A percentile compares a stretch with the other conserved stretches of the same genome.
phyloP scores from a whole-genome alignment of 371 early-diverging fungal genomes.

The Zancudomyces culisetae region DNA sequence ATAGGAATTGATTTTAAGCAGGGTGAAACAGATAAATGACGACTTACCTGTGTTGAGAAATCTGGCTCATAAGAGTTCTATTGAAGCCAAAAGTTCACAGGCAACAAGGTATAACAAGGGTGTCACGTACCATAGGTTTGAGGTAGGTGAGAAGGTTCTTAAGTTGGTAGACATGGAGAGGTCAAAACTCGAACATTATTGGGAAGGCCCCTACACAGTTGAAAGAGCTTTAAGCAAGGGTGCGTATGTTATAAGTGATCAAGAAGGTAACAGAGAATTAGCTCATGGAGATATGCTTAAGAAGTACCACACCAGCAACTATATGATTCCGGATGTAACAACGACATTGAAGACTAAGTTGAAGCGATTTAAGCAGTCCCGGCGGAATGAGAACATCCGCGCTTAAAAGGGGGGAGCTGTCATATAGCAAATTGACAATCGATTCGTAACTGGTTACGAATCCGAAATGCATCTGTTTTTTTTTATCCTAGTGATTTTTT shows the following conservation, averaged over 20 bases:
- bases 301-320: background rate
- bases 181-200: background rate
- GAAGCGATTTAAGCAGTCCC: background rate
- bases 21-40: background rate
- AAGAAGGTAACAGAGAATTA: background rate
- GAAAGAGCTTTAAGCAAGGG: background rate
- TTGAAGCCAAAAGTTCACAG: background rate
- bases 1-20: background rate
- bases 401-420: background rate
- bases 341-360: background rate
- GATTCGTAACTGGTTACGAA: too few species aligned
- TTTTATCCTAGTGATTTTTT: too few species aligned
- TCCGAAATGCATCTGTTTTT: too few species aligned
- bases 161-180: background rate
- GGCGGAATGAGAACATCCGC: background rate
- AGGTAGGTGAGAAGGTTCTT: background rate
- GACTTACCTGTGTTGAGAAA: background rate
- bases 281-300: constrained; percentile 1
- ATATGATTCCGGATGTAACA: background rate
- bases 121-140: background rate
- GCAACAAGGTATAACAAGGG: background rate
- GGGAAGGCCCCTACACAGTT: background rate
- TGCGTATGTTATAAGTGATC: background rate
- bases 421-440: too few species aligned
- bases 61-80: background rate